Conservation (phyloP, 148 eudicot genomes). For the Vaccinium darrowii region DNA sequence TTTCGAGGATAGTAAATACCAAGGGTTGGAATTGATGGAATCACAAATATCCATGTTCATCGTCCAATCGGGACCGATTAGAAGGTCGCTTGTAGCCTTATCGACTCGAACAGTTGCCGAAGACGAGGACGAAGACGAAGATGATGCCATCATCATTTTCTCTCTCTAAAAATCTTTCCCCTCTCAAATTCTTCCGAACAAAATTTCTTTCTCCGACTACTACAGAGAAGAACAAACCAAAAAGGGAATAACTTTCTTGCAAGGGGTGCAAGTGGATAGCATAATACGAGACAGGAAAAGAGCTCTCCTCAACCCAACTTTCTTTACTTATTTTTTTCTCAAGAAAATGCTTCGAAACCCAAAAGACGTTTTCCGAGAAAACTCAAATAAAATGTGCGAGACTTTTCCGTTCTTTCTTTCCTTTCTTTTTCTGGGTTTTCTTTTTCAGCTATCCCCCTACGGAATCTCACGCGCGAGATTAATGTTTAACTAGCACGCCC, state of each 20-base stretch:
- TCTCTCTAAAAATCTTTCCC: neutral
- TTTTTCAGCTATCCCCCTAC: neutral
- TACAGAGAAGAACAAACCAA: neutral
- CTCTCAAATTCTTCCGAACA: neutral
- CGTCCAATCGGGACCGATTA: constrained; percentile 92
- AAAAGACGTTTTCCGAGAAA: constrained; percentile 6
- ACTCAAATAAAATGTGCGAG: neutral
- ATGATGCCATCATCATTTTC: neutral
- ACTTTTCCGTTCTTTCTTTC: neutral
- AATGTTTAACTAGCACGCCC: neutral
- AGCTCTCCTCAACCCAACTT: neutral
- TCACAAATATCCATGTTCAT: constrained; percentile 90
- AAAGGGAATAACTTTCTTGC: neutral
- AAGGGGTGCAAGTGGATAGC: neutral
- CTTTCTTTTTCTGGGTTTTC: neutral
- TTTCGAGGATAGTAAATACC: constrained; percentile 30
- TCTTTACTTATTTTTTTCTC: neutral
- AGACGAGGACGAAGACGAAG: constrained; percentile 40
- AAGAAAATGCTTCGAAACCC: neutral
- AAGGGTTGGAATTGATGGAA: constrained; percentile 62
- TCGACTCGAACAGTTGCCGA: constrained; percentile 65
- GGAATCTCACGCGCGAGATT: neutral
- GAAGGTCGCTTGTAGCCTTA: constrained; percentile 91
- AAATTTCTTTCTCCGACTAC: neutral
- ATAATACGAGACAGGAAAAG: neutral